Conservation (phyloP, 2,329 filamentous ascomycete genomes). For the Colletotrichum ledebouriae region DNA sequence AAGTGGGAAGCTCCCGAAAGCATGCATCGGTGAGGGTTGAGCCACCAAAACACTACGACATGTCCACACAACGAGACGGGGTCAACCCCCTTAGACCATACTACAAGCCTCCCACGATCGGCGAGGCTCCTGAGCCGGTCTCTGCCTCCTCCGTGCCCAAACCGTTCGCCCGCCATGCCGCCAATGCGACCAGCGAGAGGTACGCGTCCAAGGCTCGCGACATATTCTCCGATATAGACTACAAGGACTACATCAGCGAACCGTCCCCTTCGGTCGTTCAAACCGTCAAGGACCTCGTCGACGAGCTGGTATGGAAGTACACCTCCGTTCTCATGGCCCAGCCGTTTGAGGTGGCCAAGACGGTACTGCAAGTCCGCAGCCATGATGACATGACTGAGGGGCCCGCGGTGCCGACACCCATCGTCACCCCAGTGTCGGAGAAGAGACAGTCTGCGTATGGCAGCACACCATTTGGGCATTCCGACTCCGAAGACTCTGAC, state of each 20-base stretch:
- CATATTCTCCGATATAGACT: conserved; percentile 91
- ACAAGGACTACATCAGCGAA: conserved; percentile 87
- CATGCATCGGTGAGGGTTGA: conserved; percentile 32
- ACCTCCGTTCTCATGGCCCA: conserved; percentile 89
- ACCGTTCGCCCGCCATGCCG: conserved; percentile 56
- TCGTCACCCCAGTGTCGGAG: conserved; percentile 46
- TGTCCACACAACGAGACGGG: conserved; percentile 61
- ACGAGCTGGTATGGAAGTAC: conserved; percentile 93
- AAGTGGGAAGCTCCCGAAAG: conserved; percentile 41
- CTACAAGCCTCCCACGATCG: conserved; percentile 74
- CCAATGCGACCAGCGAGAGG: conserved; percentile 55
- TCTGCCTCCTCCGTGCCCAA: conserved; percentile 56
- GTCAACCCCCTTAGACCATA: conserved; percentile 78
- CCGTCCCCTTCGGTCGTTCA: conserved; percentile 80
- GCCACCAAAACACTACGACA: conserved; percentile 47
- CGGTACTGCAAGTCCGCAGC: conserved; percentile 82
- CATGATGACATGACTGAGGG: conserved; percentile 59
- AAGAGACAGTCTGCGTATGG: conserved; percentile 51
- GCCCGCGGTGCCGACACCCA: conserved; percentile 47
- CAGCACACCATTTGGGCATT: conserved; percentile 62
- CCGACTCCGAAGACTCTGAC: conserved; percentile 74
- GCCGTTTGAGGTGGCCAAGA: conserved; percentile 98
- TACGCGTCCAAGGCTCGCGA: conserved; percentile 80
- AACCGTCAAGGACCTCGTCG: conserved; percentile 81
- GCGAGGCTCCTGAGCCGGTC: conserved; percentile 57